These are phyloP conservation scores for maize (Zea mays) DNA, from an alignment of 176 grass and related monocot genomes.

Conservation along the genomic window DNA sequence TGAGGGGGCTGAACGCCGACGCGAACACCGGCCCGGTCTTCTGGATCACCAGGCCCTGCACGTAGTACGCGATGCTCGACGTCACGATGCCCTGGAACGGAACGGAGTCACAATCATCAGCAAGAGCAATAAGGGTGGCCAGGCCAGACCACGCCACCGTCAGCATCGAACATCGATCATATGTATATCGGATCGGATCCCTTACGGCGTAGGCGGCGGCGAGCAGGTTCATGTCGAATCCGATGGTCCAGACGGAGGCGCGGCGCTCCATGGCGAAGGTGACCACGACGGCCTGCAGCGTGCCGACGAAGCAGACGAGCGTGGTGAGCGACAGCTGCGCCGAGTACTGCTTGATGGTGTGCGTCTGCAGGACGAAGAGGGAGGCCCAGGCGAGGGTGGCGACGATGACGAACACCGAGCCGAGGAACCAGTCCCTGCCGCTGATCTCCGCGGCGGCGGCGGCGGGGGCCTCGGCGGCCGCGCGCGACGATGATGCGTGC, in stretches of 20 bases:
- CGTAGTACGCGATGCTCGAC: constrained; percentile 95
- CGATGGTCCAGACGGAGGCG: constrained; percentile 73
- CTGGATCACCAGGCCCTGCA: constrained; percentile 85
- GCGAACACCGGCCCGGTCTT: constrained; percentile 91
- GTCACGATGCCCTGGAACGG: constrained; percentile 68
- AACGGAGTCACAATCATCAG: no score
- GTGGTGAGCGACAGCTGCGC: constrained; percentile 90
- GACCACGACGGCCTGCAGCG: constrained; percentile 73
- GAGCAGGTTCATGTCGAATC: constrained; percentile 98
- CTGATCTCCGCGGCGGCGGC: constrained; percentile 21
- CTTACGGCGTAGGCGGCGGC: constrained; percentile 91
- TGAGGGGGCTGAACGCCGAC: constrained; percentile 97
- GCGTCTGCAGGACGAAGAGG: constrained; percentile 81
- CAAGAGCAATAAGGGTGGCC: no score
- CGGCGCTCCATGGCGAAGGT: constrained; percentile 82
- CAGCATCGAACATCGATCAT: no score
- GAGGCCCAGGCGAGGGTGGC: constrained; percentile 91
- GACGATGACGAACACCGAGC: constrained; percentile 81
- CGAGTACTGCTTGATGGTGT: constrained; percentile 69
- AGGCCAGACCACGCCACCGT: no score
- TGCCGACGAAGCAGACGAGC: constrained; percentile 85
- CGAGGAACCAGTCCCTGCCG: constrained; percentile 59
- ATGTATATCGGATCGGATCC: no score
- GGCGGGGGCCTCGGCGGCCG: no score
- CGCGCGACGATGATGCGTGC: no score